Conservation (phyloP, 495 filamentous ascomycete genomes). For the Parathielavia appendiculata region DNA sequence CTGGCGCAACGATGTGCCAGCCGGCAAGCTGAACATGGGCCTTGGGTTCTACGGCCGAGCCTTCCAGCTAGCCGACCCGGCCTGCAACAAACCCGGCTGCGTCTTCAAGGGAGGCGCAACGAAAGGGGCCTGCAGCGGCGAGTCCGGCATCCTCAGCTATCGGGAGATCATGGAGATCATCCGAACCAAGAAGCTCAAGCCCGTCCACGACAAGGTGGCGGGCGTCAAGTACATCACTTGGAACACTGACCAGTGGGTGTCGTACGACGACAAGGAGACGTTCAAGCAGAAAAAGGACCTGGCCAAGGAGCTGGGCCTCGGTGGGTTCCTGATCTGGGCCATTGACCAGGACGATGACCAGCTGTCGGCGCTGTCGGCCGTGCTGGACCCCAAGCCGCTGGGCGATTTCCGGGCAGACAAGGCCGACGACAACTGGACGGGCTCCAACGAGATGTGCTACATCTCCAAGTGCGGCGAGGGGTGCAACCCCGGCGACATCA, state of each 20-base stretch:
- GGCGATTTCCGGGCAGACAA: too few relatives aligned
- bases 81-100: background rate
- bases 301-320: background rate
- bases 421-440: too few relatives aligned
- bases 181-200: conserved; percentile 3
- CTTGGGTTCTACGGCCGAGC: background rate
- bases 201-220: conserved; percentile 24
- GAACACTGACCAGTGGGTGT: conserved; percentile 44
- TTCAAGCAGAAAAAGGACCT: conserved; percentile 34
- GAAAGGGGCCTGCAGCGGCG: too few relatives aligned
- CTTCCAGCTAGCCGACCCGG: background rate
- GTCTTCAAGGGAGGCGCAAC: background rate
- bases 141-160: background rate
- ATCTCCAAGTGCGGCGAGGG: too few relatives aligned
- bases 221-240: conserved; percentile 41
- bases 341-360: conserved; percentile 8
- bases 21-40: background rate
- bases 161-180: background rate
- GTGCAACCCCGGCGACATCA: too few relatives aligned
- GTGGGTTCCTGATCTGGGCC: background rate
- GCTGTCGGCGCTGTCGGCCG: too few relatives aligned
- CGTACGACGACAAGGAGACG: conserved; percentile 41
- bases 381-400: too few relatives aligned
- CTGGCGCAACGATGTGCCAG: background rate
- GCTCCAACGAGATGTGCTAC: too few relatives aligned